A percentile compares a stretch with the other conserved stretches of the same genome.
Conservation (phyloP, 352 stramenopile genomes). For the Pythium vanterpoolii region DNA sequence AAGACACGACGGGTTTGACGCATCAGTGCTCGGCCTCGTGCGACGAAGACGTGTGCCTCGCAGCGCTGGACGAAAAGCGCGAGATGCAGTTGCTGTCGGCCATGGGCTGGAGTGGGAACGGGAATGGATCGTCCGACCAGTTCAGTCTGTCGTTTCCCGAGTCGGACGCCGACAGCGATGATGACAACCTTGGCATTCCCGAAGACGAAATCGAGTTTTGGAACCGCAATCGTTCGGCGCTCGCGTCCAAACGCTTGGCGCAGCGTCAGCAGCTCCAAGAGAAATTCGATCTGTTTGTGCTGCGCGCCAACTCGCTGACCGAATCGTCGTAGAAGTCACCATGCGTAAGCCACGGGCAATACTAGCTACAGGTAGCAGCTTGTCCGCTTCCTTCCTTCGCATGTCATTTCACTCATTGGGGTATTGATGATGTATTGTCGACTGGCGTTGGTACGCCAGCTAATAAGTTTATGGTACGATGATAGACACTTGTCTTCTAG, state of each 20-base stretch:
- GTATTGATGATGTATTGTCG: neutral
- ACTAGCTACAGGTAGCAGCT: too few relatives aligned
- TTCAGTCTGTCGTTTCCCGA: conserved; percentile 61
- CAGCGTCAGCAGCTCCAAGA: conserved; percentile 84
- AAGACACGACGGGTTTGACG: conserved; percentile 15
- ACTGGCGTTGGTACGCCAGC: neutral
- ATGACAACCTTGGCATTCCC: conserved; percentile 76
- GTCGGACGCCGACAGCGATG: conserved; percentile 69
- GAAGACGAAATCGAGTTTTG: conserved; percentile 85
- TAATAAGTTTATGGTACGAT: conserved; percentile 21
- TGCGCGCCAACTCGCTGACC: conserved; percentile 52
- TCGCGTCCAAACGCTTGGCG: conserved; percentile 71
- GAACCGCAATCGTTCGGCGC: conserved; percentile 76
- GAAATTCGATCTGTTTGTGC: conserved; percentile 82
- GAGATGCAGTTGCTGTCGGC: conserved; percentile 79
- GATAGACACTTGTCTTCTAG: conserved; percentile 16
- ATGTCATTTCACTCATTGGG: neutral
- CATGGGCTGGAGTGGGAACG: conserved; percentile 85
- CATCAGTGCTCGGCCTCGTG: conserved; percentile 55
- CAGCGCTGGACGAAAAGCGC: conserved; percentile 62
- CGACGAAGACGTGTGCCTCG: conserved; percentile 44
- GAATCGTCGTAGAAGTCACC: conserved; percentile 18
- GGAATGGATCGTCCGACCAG: conserved; percentile 49
- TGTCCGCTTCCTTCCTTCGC: too few relatives aligned
- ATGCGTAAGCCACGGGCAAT: neutral